phyloP scores from a whole-genome alignment of 2,329 filamentous ascomycete species.

The Lojkania enalia region DNA sequence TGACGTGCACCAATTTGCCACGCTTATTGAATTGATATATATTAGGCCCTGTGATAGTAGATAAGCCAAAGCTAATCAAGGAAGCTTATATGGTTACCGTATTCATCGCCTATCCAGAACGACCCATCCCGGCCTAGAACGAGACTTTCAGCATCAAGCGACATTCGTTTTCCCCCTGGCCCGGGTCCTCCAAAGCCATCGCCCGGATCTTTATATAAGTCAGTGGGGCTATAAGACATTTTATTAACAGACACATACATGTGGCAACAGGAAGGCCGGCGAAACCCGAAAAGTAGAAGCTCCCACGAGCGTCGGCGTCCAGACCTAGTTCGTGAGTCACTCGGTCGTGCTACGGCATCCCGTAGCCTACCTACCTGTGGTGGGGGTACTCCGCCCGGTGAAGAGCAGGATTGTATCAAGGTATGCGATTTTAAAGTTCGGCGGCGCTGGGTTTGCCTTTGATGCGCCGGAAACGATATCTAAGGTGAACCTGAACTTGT shows the following conservation, averaged over 20 bases:
- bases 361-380: too few relatives aligned
- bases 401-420: slow-evolving; percentile 66
- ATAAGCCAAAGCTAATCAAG: background rate
- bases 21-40: slow-evolving; percentile 65
- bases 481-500: slow-evolving; percentile 67
- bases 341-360: too few relatives aligned
- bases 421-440: slow-evolving; percentile 66
- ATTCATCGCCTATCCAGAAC: slow-evolving; percentile 68
- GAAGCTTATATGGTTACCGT: slow-evolving; percentile 55
- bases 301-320: slow-evolving; percentile 60
- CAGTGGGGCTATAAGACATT: slow-evolving; percentile 1
- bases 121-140: slow-evolving; percentile 61
- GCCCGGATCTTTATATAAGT: slow-evolving; percentile 51
- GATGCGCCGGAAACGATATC: slow-evolving; percentile 57
- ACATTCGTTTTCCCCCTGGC: slow-evolving; percentile 61
- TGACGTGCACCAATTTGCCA: slow-evolving; percentile 65
- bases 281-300: slow-evolving; percentile 60
- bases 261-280: slow-evolving; percentile 65
- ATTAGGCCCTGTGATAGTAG: slow-evolving; percentile 58
- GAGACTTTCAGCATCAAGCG: slow-evolving; percentile 69
- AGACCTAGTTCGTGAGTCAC: too few relatives aligned
- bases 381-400: slow-evolving; percentile 63
- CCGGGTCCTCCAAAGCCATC: slow-evolving; percentile 69
- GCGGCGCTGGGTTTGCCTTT: slow-evolving; percentile 55
- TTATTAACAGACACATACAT: slow-evolving; percentile 37